Conservation (phyloP, 805 yeast species). For the Saccharomycopsis malanga region DNA sequence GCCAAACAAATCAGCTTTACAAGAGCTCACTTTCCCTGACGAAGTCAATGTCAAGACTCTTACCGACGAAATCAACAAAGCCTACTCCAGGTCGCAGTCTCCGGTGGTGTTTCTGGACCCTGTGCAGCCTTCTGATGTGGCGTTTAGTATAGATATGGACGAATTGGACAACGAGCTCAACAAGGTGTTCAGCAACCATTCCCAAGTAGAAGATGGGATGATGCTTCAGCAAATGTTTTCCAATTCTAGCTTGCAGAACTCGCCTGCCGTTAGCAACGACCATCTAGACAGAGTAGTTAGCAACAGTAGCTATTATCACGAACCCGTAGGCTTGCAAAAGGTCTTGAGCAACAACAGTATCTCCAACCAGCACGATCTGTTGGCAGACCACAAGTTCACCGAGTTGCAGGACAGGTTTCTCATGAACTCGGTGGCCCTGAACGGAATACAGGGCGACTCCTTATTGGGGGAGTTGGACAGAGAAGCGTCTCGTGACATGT, state of each 20-base stretch:
- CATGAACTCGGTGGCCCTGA: too few species aligned
- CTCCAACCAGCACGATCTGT: constrained; percentile 1
- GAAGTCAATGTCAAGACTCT: background rate
- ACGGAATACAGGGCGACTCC: too few species aligned
- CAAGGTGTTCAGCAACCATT: background rate
- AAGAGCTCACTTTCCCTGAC: too few species aligned
- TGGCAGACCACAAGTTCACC: background rate
- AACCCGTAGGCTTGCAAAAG: background rate
- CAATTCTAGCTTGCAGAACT: background rate
- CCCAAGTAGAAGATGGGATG: too few species aligned
- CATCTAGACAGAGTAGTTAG: background rate
- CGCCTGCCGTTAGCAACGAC: background rate
- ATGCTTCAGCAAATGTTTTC: background rate
- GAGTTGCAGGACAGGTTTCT: constrained; percentile 1
- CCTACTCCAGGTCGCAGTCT: background rate
- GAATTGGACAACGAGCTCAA: background rate
- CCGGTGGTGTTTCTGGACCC: background rate
- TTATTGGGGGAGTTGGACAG: too few species aligned
- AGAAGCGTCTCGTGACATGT: too few species aligned
- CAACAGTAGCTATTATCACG: background rate
- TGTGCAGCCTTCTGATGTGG: background rate
- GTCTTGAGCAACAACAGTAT: constrained; percentile 7
- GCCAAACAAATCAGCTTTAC: too few species aligned
- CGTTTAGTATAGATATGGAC: background rate
- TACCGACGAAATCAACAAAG: constrained; percentile 2